Evolutionary conservation across 805 yeast species (phyloP), one percentile per base, ranked within the genome.

Genomic region (Candida tammaniensis): DNA sequence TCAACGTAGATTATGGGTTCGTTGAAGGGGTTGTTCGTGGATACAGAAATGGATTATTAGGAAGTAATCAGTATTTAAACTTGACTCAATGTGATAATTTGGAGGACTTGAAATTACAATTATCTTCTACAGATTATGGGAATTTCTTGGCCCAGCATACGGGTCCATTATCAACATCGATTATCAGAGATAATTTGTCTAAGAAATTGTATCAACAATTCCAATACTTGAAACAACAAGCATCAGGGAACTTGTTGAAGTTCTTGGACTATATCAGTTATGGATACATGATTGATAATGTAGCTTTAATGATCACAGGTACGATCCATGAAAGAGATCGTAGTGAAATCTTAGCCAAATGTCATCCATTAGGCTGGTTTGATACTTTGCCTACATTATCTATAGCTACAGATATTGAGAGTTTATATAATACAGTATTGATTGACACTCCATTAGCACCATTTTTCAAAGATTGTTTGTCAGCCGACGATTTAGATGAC

Each of bases 221-320:
- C 64, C 80, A 84, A 44, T 91, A 88, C 60, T 71, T 93, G 36
- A 78, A 84, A 44, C 75, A 84, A 28, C 96, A 91, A 59, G 80
- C 96, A 4, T 80, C 82, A 22, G 88, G 87, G 40, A 83, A 82
- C 21, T 67, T 91, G 52, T 69, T 86, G 27, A 77, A 80, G 57
- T 88, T 91, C 55, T 74, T 93, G 79, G 96, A 94, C 58, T 94
- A 68, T 58, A 87, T 94, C 56, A 82, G 94, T 29, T 93, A 89
- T 56, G 94, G 97, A 8, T 93, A 94, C 64, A 93, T 93, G 99
- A 94, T 93, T 54, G 98, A 93, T 65, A 93, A 93, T 59, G 96
- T 93, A 24, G 86, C 93, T 16, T 71, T 93, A 53, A 84, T 93
- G 83, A 91, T 93, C 54, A 89, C 97, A 1, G 99, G 99, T 15